Evolutionary conservation across 805 yeast species (phyloP).

Genomic region (Scheffersomyces stipitis): DNA sequence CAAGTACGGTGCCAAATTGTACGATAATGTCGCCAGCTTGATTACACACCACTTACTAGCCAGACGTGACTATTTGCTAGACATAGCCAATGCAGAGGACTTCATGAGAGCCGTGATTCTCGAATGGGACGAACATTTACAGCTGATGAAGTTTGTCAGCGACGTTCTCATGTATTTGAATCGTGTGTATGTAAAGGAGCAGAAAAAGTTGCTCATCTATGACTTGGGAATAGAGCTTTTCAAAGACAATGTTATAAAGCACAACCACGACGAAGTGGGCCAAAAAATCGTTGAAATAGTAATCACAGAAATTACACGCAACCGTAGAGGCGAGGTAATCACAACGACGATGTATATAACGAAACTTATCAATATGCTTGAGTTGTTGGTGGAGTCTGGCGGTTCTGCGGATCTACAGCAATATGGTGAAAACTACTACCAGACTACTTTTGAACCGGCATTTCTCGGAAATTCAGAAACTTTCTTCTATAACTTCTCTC

Average conservation of each 20-base stretch:
- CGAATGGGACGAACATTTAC: conserved; percentile 72
- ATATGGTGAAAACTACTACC: conserved; percentile 61
- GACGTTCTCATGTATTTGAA: conserved; percentile 87
- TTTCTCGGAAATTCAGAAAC: conserved; percentile 54
- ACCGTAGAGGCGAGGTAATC: conserved; percentile 53
- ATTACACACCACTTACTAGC: conserved; percentile 47
- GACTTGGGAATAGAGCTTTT: conserved; percentile 74
- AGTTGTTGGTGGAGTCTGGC: conserved; percentile 49
- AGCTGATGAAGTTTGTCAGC: conserved; percentile 73
- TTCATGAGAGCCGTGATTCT: conserved; percentile 35
- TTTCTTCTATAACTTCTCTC: conserved; percentile 52
- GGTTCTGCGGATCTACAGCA: conserved; percentile 21
- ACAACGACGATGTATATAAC: conserved; percentile 55
- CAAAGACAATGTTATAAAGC: conserved; percentile 56
- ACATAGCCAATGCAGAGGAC: conserved; percentile 22
- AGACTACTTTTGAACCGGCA: conserved; percentile 63
- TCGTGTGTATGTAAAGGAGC: conserved; percentile 76
- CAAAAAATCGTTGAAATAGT: conserved; percentile 46
- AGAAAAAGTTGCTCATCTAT: conserved; percentile 59
- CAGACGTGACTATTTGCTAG: conserved; percentile 18
- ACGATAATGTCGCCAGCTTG: conserved; percentile 55
- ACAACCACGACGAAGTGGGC: conserved; percentile 52
- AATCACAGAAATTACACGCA: conserved; percentile 54
- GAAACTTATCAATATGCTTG: conserved; percentile 68
- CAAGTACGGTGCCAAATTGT: conserved; percentile 64